Evolutionary conservation across 1,139 yeast genomes (phyloP), one percentile per base, ranked within the genome.

Genomic region (Debaryomyces psychrophilus): DNA sequence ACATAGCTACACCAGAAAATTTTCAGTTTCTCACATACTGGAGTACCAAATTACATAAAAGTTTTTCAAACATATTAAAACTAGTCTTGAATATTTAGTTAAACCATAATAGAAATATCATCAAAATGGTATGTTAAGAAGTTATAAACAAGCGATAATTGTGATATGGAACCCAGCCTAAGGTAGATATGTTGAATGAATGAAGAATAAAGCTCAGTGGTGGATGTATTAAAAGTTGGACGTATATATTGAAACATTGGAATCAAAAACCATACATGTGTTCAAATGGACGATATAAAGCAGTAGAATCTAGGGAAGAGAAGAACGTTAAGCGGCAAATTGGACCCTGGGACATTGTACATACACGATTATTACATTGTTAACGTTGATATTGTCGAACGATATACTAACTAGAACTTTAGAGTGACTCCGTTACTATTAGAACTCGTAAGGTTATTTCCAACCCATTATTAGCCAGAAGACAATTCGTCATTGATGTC

Each of bases 391-490:
- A 29, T 29, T 29, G 37, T 22, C n/a, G 41, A 35, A 31, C 37
- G 22, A 9, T 41, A 44, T 71, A 71, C 77, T 71, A 71, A 71
- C 77, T 46, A 8, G 37, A 23, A 37, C 42, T 54, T 43, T 63
- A 85, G 92, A 83, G 90, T 87, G 99, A 93, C 95, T 92, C 98
- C 76, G 95, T 93, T 81, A 93, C 99, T 74, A 88, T 93, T 83
- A 93, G 99, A 86, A 92, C 98, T 77, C 90, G 98, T 87, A 93
- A 93, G 90, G 97, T 93, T 83, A 88, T 93, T 80, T 82, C 97
- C 81, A 95, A 95, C 96, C 97, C 99, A 76, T 89, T 95, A 76
- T 88, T 95, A 81, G 92, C 92, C 73, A 93, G 99, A 87, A 92
- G 96, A 83, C 99, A 95, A 83, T 93, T 95, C 78, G 99, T 95